phyloP scores from a whole-genome alignment of 106 monocot species.

The Phalaenopsis aphrodite region DNA sequence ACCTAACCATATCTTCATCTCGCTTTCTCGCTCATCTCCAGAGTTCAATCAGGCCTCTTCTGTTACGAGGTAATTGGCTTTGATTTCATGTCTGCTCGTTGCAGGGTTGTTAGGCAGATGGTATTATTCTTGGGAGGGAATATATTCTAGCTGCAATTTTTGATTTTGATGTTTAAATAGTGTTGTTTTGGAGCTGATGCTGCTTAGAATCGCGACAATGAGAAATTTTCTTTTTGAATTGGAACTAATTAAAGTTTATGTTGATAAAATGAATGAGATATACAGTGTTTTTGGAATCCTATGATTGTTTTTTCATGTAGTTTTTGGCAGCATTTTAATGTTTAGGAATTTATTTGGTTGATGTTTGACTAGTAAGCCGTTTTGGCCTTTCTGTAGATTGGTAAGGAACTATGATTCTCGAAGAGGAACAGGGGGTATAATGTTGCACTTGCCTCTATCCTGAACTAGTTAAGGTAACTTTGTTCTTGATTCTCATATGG shows the following conservation, averaged over 20 bases:
- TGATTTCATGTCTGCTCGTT: not conserved
- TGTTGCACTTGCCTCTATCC: not conserved
- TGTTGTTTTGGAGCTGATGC: not conserved
- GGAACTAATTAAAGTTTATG: not conserved
- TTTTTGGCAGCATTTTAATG: not conserved
- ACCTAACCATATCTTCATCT: not conserved
- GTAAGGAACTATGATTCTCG: not conserved
- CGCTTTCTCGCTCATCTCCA: not conserved
- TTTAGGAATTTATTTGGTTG: too few species aligned
- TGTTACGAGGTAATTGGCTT: not conserved
- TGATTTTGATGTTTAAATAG: not conserved
- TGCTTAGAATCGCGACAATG: not conserved
- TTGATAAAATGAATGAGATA: not conserved
- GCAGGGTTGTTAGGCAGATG: not conserved
- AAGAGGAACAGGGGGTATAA: not conserved
- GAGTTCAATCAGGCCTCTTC: not conserved
- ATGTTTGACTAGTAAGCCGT: not conserved
- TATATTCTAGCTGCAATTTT: not conserved
- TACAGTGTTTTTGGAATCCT: not conserved
- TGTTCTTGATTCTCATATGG: not conserved
- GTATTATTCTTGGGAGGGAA: not conserved
- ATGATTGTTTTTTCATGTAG: not conserved
- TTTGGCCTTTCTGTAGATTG: not conserved
- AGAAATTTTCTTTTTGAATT: not conserved
- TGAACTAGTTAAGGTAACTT: not conserved